Conservation (phyloP, 768 basidiomycete genomes). For the Pleurotus tuoliensis region DNA sequence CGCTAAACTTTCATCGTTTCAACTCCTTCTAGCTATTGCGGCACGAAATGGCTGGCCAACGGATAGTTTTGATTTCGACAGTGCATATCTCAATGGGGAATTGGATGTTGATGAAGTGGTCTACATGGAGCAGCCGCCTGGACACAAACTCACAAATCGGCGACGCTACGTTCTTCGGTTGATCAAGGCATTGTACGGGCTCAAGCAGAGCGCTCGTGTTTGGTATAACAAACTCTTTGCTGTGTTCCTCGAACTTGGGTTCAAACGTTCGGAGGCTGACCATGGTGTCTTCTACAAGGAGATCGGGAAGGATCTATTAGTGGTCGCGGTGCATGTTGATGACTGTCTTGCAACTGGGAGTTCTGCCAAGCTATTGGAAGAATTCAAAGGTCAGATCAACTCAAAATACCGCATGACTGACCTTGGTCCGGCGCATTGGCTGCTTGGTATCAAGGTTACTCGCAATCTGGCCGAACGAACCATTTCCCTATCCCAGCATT, state of each 20-base stretch:
- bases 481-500: constrained; percentile 24
- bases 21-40: background rate
- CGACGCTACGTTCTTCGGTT: constrained; percentile 1
- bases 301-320: constrained; percentile 12
- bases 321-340: constrained; percentile 22
- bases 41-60: constrained; percentile 3
- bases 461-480: constrained; percentile 14
- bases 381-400: constrained; percentile 16
- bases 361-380: constrained; percentile 6
- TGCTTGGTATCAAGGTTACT: constrained; percentile 19
- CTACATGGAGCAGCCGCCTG: constrained; percentile 13
- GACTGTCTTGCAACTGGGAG: constrained; percentile 19
- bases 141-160: too few relatives aligned
- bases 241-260: background rate
- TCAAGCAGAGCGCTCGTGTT: constrained; percentile 1
- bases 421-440: constrained; percentile 19
- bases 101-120: background rate
- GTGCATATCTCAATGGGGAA: constrained; percentile 3
- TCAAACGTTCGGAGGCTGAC: constrained; percentile 19
- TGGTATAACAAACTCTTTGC: background rate
- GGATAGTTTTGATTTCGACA: constrained; percentile 2
- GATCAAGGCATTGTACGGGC: constrained; percentile 1
- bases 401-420: constrained; percentile 21
- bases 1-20: constrained; percentile 1
- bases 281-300: constrained; percentile 20